Evolutionary conservation across 306 rosid species (phyloP), one percentile per base, ranked within the genome.

Genomic region (Crataegus laevigata): DNA sequence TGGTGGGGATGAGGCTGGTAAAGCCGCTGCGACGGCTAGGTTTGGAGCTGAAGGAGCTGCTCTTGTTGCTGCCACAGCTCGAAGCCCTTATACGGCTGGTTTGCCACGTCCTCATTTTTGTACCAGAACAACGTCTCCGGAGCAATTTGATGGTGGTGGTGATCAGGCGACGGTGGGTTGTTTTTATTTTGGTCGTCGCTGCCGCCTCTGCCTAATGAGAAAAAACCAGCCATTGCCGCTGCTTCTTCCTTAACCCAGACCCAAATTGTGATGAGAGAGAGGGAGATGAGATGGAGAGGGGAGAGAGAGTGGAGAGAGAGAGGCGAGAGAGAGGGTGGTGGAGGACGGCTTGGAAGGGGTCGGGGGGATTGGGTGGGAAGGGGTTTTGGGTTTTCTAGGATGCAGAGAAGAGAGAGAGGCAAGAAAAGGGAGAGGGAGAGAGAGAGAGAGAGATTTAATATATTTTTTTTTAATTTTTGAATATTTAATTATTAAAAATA

Each of bases 31-130:
- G 54, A 63, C 2, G 26, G 60, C 3, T 66, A 58, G 13, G 86
- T 79, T 4, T 92, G 79, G 0, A 81, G 79, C 3, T 83, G 90
- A 8, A 80, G 79, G 22, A 83, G 80, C 21, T 72, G 82, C 5
- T 79, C 84, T 9, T 84, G 85, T 2, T 86, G 93, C 2, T 88
- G 97, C 97, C 96, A 94, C 22, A 89, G 82, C 87, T 94, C 98
- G 50, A 94, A 90, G 26, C 93, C 78, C 69, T 89, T 84, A 84
- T 88, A 89, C 2, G 85, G 82, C 68, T 74, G 77, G 6, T 12
- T 18, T 63, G 60, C 30, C 77, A 43, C 66, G 3, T 83, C 91
- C 2, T 85, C 77, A 22, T 86, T 87, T 47, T 84, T 93, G 77
- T 86, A 88, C 96, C 94, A 91, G 51, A 60, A 87, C 69, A 87